phyloP scores from a whole-genome alignment of 768 basidiomycete genomes.

The Tubosaeta sp. region DNA sequence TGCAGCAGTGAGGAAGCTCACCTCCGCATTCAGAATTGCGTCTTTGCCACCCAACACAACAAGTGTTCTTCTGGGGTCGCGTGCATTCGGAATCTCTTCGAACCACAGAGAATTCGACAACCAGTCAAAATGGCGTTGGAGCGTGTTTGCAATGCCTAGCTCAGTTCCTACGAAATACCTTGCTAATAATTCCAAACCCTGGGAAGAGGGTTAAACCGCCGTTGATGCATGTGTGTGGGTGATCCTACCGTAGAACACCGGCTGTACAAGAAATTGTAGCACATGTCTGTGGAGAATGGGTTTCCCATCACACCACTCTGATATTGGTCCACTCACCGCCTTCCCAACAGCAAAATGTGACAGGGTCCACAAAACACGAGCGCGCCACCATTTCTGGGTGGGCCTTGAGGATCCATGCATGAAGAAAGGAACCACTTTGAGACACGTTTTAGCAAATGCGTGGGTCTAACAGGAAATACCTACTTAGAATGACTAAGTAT shows the following conservation, averaged over 20 bases:
- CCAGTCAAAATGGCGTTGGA: slow-evolving; percentile 85
- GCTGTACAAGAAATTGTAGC: slow-evolving; percentile 86
- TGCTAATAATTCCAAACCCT: slow-evolving; percentile 79
- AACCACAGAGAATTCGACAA: slow-evolving; percentile 84
- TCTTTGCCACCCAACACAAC: slow-evolving; percentile 85
- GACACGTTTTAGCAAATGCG: slow-evolving; percentile 4
- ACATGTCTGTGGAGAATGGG: slow-evolving; percentile 55
- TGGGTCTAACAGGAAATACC: slow-evolving; percentile 17
- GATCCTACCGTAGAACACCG: slow-evolving; percentile 53
- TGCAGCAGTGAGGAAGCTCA: slow-evolving; percentile 21
- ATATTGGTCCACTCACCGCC: slow-evolving; percentile 52
- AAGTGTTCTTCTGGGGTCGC: slow-evolving; percentile 58
- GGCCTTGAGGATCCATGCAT: slow-evolving; percentile 87
- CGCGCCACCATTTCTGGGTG: slow-evolving; percentile 63
- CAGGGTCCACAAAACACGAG: slow-evolving; percentile 89
- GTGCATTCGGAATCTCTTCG: slow-evolving; percentile 82
- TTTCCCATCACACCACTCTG: background rate
- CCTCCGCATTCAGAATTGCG: slow-evolving; percentile 69
- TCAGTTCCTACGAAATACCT: slow-evolving; percentile 87
- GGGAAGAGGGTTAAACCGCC: slow-evolving; percentile 7
- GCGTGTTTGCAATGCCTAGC: slow-evolving; percentile 79
- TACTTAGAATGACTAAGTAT: slow-evolving; percentile 89
- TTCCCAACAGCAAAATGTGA: slow-evolving; percentile 91
- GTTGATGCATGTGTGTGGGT: slow-evolving; percentile 1
- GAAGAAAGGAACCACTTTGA: slow-evolving; percentile 69